phyloP scores from a whole-genome alignment of 805 yeast genomes.

The Saccharomyces jurei region DNA sequence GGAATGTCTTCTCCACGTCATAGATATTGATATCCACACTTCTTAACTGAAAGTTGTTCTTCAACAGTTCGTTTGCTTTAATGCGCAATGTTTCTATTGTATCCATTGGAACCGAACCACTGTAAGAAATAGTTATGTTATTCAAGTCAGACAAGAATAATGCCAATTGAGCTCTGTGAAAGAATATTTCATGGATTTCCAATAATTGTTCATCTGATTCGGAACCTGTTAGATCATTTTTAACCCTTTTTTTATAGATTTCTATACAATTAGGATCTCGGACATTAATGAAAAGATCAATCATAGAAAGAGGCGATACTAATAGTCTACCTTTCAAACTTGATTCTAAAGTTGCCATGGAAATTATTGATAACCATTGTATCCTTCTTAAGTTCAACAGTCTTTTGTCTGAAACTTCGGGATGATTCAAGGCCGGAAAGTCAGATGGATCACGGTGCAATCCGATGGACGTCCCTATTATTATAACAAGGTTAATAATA shows the following conservation, averaged over 20 bases:
- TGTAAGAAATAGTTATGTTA: constrained; percentile 11
- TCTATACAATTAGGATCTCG: constrained; percentile 6
- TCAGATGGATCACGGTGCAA: constrained; percentile 19
- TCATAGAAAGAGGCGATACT: constrained; percentile 2
- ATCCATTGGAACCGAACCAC: constrained; percentile 6
- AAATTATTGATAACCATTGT: constrained; percentile 13
- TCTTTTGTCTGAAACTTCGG: constrained; percentile 6
- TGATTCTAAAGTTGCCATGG: constrained; percentile 12
- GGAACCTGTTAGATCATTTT: constrained; percentile 4
- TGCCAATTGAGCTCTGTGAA: constrained; percentile 9
- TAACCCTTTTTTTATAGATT: constrained; percentile 7
- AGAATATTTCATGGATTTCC: constrained; percentile 7
- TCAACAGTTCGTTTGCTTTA: constrained; percentile 6
- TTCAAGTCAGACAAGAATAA: constrained; percentile 11
- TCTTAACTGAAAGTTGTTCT: constrained; percentile 6
- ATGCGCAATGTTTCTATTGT: constrained; percentile 8
- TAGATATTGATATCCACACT: background rate
- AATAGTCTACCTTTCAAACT: constrained; percentile 13
- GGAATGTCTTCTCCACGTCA: background rate
- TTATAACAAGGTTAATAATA: constrained; percentile 12
- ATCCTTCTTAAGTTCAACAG: constrained; percentile 13
- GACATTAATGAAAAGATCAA: constrained; percentile 6
- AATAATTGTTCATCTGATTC: constrained; percentile 1
- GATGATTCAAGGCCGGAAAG: constrained; percentile 7
- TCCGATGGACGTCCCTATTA: constrained; percentile 20